Conservation (phyloP, 257 asterid species). For the Jacaranda copaia region DNA sequence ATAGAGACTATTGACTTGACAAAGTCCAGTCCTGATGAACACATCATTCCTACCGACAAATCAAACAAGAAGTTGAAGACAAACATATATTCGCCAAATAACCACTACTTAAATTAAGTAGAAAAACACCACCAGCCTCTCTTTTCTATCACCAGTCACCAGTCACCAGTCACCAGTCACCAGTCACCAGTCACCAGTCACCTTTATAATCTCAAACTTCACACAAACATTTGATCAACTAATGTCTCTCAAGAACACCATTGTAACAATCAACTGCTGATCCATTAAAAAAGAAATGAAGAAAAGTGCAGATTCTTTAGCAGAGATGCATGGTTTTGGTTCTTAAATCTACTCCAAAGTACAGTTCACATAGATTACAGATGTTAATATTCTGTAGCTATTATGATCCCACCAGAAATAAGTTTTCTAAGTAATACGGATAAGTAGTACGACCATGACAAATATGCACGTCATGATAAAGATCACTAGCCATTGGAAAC, state of each 20-base stretch:
- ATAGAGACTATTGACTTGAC: background rate
- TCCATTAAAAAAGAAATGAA: background rate
- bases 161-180: no score
- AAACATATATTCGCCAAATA: constrained; percentile 25
- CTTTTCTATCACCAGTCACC: background rate
- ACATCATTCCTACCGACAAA: constrained; percentile 19
- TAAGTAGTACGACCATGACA: constrained; percentile 84
- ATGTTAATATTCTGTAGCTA: background rate
- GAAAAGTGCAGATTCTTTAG: background rate
- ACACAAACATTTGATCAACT: background rate
- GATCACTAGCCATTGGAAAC: constrained; percentile 79
- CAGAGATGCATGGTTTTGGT: constrained; percentile 14
- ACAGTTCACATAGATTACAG: background rate
- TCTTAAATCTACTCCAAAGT: background rate
- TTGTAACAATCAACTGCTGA: background rate
- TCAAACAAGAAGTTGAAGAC: background rate
- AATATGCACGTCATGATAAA: constrained; percentile 73
- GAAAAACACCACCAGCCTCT: background rate
- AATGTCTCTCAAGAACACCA: background rate
- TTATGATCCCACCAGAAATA: constrained; percentile 1
- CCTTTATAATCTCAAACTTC: background rate
- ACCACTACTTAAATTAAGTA: background rate
- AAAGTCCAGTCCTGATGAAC: constrained; percentile 15
- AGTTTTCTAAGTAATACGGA: constrained; percentile 68
- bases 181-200: background rate